Percentiles rank a stretch among this genome's conserved stretches.
Evolutionary conservation across 495 filamentous ascomycete genomes (phyloP).

Genomic region (Neohortaea acidophila): DNA sequence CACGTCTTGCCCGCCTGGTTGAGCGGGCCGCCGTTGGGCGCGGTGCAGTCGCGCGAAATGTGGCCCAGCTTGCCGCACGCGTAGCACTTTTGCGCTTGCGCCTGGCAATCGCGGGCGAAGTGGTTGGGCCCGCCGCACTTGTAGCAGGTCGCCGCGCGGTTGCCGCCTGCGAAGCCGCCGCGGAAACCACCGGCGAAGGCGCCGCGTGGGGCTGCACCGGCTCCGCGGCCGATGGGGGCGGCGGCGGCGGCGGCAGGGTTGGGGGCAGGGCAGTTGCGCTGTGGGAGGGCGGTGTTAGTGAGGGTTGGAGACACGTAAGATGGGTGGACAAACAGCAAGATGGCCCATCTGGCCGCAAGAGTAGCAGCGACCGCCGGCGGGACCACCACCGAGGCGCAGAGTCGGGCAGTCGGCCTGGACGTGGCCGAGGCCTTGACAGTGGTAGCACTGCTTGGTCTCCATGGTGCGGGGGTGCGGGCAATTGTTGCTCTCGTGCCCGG

Average conservation of each 20-base stretch:
- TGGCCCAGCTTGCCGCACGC: slow-evolving; percentile 97
- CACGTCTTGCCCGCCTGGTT: slow-evolving; percentile 96
- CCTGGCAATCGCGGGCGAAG: slow-evolving; percentile 96
- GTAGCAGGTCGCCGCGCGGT: slow-evolving; percentile 89
- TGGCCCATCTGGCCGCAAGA: slow-evolving; percentile 87
- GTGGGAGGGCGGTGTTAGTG: slow-evolving; percentile 13
- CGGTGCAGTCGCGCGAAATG: slow-evolving; percentile 94
- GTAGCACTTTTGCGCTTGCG: slow-evolving; percentile 99
- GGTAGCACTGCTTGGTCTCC: slow-evolving; percentile 99
- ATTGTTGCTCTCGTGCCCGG: slow-evolving; percentile 91
- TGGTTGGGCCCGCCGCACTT: slow-evolving; percentile 99
- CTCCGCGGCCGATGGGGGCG: slow-evolving; percentile 43
- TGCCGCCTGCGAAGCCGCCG: slow-evolving; percentile 50
- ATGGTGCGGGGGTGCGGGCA: slow-evolving; percentile 94
- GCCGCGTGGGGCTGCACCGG: slow-evolving; percentile 45
- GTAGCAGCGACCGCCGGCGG: slow-evolving; percentile 79
- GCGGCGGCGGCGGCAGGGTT: slow-evolving; percentile 38
- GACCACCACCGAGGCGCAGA: slow-evolving; percentile 70
- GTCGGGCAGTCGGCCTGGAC: slow-evolving; percentile 99
- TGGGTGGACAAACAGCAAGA: slow-evolving; percentile 46
- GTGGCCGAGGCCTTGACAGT: slow-evolving; percentile 96
- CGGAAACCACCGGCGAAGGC: slow-evolving; percentile 49
- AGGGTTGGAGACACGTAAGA: slow-evolving; percentile 1
- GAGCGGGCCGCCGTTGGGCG: slow-evolving; percentile 88
- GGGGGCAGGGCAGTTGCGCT: slow-evolving; percentile 76